Base-by-base conservation (phyloP, 768 basidiomycete species). In the Mycena sanguinolenta region DNA sequence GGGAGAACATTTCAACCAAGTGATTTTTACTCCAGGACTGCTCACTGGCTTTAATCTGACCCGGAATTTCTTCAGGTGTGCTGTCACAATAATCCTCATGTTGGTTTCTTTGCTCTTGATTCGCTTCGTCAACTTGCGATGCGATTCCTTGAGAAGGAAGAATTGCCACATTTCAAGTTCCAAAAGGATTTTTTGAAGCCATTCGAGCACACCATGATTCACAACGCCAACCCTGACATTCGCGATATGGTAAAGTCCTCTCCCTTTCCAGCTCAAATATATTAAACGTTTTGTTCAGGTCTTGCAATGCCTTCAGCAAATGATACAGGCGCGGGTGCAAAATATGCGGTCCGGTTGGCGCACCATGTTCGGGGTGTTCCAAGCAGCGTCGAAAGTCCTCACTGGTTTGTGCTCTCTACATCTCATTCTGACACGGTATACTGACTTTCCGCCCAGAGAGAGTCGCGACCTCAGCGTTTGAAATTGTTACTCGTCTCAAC, bases 151-250 rank as follows among this genome's bases (percentile, higher is more conserved):
- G 98, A 99, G 82, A 99, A 99, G 80, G 98, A 99, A 77, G 98
- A 99, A 80, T 79, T 99, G 69, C 90, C 96, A 2, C 96, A 98
- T 82, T 99, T 99, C 88, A 96, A 97, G 77, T 99, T 99, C 81
- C 98, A 99, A 77, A 99, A 99, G 81, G 97, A 99, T 79, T 99
- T 99, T 82, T 82, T 99, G 70, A 95, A 96, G 77, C 98, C 98
- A 0, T 99, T 99, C 78, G 97, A 99, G 81, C 92, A 98, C 79
- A 97, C 98, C 1, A 99, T 99, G 95, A 87, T 92, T 52, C 94
- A 99, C 78, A 99, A 99, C 79, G 88, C 92, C 65, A 97, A 99
- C 79, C 94, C 96, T 8, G 98, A 98, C 73, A 91, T 97, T 54
- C 90, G 98, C 58, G 98, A 99, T 78, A 95, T 99, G 96, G 97